Evolutionary conservation across 83 land plant genomes (phyloP), one percentile per base, ranked within the genome.

Genomic region (Diphasiastrum complanatum): DNA sequence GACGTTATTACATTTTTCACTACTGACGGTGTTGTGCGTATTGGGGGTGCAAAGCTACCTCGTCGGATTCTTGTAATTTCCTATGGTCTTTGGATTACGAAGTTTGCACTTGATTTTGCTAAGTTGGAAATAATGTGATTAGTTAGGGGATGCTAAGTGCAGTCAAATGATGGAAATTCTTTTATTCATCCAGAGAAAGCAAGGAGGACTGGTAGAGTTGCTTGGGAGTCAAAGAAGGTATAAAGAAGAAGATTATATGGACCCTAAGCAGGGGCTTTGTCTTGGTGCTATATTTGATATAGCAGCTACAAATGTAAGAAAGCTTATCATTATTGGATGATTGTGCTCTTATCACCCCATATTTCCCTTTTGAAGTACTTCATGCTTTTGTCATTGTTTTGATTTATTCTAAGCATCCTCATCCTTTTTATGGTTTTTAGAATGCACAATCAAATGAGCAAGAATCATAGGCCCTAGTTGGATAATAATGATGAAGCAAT

Each of bases 301-400:
- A 46, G 95, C 95, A 37, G 98, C 98, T 34, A 92, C 98, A 77
- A 92, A 92, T 78, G 95, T 92, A 63, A 72, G 80, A n/a, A n/a
- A n/a, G n/a, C n/a, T n/a, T n/a, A n/a, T n/a, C n/a, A n/a, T n/a
- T n/a, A n/a, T n/a, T n/a, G n/a, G n/a, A n/a, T n/a, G n/a, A n/a
- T n/a, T n/a, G n/a, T n/a, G n/a, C n/a, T n/a, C n/a, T n/a, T n/a
- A n/a, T n/a, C n/a, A n/a, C n/a, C n/a, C n/a, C n/a, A n/a, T n/a
- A n/a, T n/a, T n/a, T n/a, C n/a, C n/a, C n/a, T n/a, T n/a, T n/a
- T n/a, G n/a, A n/a, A n/a, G n/a, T n/a, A n/a, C n/a, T n/a, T n/a
- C n/a, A n/a, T n/a, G n/a, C n/a, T n/a, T n/a, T n/a, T n/a, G n/a
- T n/a, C n/a, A n/a, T n/a, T n/a, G n/a, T n/a, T n/a, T n/a, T n/a